Conservation (phyloP, 768 basidiomycete species). For the Exidia glandulosa region DNA sequence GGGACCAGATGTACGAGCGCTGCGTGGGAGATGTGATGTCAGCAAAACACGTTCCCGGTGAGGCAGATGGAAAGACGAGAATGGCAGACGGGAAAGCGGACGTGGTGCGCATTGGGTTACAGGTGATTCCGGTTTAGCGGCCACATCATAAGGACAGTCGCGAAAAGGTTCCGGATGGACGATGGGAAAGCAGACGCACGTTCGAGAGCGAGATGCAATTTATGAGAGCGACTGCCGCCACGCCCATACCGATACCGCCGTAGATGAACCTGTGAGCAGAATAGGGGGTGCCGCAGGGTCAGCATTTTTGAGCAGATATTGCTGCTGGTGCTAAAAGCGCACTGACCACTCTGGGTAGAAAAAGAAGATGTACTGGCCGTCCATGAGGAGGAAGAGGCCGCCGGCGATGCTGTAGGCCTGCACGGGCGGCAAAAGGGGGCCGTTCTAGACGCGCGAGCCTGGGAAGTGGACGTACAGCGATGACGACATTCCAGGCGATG, state of each 20-base stretch:
- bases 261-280: slow-evolving; percentile 63
- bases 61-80: slow-evolving; percentile 12
- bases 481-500: slow-evolving; percentile 55
- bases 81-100: slow-evolving; percentile 7
- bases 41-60: slow-evolving; percentile 6
- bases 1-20: slow-evolving; percentile 61
- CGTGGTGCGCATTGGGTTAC: no score
- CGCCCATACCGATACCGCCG: slow-evolving; percentile 49
- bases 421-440: slow-evolving; percentile 4
- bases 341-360: slow-evolving; percentile 51
- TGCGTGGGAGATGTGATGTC: slow-evolving; percentile 18
- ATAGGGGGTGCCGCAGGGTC: not conserved
- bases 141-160: no score
- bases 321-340: not conserved
- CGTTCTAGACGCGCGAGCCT: not conserved
- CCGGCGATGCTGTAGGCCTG: slow-evolving; percentile 60
- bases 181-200: slow-evolving; percentile 28
- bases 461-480: slow-evolving; percentile 36
- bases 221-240: slow-evolving; percentile 40
- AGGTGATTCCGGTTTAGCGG: no score
- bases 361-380: slow-evolving; percentile 57
- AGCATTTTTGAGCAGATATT: not conserved
- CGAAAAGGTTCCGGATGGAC: slow-evolving; percentile 7
- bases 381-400: slow-evolving; percentile 48
- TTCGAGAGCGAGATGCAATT: slow-evolving; percentile 52